Conservation (phyloP, 75 land plant genomes). For the Chamaecyparis obtusa region DNA sequence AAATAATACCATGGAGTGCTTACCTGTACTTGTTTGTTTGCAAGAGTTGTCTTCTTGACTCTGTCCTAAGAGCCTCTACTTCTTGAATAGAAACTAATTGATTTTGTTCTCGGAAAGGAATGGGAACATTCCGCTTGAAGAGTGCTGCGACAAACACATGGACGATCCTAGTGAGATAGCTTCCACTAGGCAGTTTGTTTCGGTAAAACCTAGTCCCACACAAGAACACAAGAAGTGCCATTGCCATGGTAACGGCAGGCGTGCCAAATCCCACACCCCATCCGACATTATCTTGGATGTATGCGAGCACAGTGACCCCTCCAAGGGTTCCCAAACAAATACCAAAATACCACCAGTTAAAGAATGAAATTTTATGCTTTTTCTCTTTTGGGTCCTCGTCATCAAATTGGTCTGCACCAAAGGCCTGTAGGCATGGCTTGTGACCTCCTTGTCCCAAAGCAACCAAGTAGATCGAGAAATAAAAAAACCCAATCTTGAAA, state of each 20-base stretch:
- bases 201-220: conserved; percentile 47
- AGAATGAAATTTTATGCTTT: conserved; percentile 55
- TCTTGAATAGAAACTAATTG: conserved; percentile 7
- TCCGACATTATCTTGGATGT: conserved; percentile 58
- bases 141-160: conserved; percentile 34
- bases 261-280: conserved; percentile 68
- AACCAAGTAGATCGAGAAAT: conserved; percentile 41
- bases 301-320: conserved; percentile 33
- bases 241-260: conserved; percentile 28
- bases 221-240: conserved; percentile 41
- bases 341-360: conserved; percentile 81
- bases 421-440: conserved; percentile 81
- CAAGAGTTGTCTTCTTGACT: conserved; percentile 16
- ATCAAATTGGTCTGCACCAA: conserved; percentile 86
- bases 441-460: conserved; percentile 65
- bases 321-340: conserved; percentile 25
- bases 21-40: conserved; percentile 27
- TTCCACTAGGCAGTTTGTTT: conserved; percentile 21
- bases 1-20: background rate
- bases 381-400: conserved; percentile 28
- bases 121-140: conserved; percentile 8
- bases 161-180: conserved; percentile 25
- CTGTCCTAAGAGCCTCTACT: conserved; percentile 7
- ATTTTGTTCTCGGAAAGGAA: background rate
- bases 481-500: conserved; percentile 30